phyloP scores from a whole-genome alignment of 2,329 filamentous ascomycete species.

The Aspergillus luchuensis region DNA sequence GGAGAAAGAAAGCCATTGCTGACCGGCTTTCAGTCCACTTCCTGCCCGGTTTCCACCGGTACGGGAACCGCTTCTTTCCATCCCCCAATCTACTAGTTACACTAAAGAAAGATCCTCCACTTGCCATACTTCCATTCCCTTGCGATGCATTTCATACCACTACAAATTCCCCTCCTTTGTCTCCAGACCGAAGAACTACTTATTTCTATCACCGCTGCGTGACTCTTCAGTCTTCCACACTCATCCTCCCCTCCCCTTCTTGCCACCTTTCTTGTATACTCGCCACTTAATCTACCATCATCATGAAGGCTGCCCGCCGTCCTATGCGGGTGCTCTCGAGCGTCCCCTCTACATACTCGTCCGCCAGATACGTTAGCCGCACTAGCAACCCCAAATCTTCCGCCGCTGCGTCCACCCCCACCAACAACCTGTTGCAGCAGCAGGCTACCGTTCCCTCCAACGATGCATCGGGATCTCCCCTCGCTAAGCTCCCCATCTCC shows the following conservation, averaged over 20 bases:
- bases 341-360: constrained; percentile 14
- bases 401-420: constrained; percentile 28
- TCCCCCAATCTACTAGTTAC: neutral
- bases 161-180: neutral
- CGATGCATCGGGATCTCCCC: constrained; percentile 30
- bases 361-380: constrained; percentile 33
- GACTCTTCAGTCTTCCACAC: neutral
- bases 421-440: constrained; percentile 23
- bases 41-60: constrained; percentile 29
- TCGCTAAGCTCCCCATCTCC: constrained; percentile 41
- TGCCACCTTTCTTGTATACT: neutral
- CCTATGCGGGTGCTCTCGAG: constrained; percentile 26
- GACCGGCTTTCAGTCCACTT: neutral
- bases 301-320: constrained; percentile 34
- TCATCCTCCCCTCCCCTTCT: neutral
- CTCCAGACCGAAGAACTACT: neutral
- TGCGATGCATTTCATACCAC: neutral
- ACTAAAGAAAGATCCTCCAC: neutral
- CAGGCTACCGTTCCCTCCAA: constrained; percentile 28
- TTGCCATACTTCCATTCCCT: neutral
- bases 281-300: constrained; percentile 9
- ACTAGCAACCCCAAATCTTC: constrained; percentile 38
- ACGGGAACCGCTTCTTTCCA: neutral
- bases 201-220: neutral
- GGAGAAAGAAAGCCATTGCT: neutral